Evolutionary conservation across 2,329 filamentous ascomycete species (phyloP).

Genomic region (Trichoderma endophyticum): DNA sequence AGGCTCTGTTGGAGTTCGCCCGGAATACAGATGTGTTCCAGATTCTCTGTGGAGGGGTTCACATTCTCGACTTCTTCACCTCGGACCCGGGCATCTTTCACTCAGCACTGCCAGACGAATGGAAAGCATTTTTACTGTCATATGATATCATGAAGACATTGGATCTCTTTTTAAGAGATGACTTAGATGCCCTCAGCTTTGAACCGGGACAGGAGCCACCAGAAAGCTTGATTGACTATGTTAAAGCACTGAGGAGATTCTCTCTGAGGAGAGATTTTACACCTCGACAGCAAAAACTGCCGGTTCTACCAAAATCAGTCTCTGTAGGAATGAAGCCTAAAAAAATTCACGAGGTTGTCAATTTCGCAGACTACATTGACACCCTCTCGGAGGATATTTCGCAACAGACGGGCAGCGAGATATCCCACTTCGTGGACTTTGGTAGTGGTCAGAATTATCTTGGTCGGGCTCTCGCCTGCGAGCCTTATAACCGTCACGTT

Average conservation of each 20-base stretch:
- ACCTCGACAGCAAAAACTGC: slow-evolving; percentile 42
- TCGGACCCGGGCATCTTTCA: slow-evolving; percentile 79
- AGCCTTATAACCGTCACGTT: slow-evolving; percentile 81
- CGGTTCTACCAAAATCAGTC: slow-evolving; percentile 65
- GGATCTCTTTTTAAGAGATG: slow-evolving; percentile 75
- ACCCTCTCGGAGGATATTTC: slow-evolving; percentile 57
- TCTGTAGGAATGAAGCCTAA: slow-evolving; percentile 93
- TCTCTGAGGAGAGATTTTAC: slow-evolving; percentile 63
- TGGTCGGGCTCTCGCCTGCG: slow-evolving; percentile 77
- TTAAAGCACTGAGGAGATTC: slow-evolving; percentile 66
- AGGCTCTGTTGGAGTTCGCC: slow-evolving; percentile 72
- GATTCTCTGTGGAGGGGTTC: slow-evolving; percentile 92
- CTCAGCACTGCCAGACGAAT: slow-evolving; percentile 70
- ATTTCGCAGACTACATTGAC: slow-evolving; percentile 84
- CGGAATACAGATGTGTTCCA: slow-evolving; percentile 73
- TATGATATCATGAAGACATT: slow-evolving; percentile 73
- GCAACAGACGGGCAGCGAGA: slow-evolving; percentile 51
- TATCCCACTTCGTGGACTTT: slow-evolving; percentile 92
- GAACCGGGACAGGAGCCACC: slow-evolving; percentile 40
- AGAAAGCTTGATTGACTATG: slow-evolving; percentile 65
- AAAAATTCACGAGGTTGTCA: slow-evolving; percentile 88
- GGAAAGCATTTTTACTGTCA: slow-evolving; percentile 73
- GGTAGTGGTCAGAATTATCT: slow-evolving; percentile 97
- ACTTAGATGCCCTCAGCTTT: slow-evolving; percentile 48
- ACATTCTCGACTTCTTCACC: slow-evolving; percentile 95